These are phyloP conservation scores for Mucor piriformis DNA, from an alignment of 371 early-diverging fungal genomes.

Conservation along the genomic window DNA sequence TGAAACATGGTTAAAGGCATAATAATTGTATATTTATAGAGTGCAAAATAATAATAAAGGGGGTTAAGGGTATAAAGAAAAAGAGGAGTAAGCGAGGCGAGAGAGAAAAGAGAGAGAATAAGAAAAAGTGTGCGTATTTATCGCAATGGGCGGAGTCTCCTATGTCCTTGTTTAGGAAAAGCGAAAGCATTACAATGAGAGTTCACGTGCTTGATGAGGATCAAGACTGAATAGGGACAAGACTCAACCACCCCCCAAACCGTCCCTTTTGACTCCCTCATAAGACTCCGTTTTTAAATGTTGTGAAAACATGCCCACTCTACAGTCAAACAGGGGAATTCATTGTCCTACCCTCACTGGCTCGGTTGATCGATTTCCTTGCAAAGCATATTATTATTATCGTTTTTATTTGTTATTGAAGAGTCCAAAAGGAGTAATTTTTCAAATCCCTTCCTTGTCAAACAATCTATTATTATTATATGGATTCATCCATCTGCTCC, in stretches of 20 bases:
- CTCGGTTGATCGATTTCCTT: too few species aligned
- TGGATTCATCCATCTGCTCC: slow-evolving; percentile 5
- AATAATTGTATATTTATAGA: background rate
- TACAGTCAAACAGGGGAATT: too few species aligned
- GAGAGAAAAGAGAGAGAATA: background rate
- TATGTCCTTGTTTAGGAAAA: slow-evolving; percentile 9
- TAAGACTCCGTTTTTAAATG: too few species aligned
- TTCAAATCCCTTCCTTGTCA: background rate
- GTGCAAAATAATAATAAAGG: background rate
- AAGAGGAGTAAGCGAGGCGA: background rate
- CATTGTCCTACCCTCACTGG: too few species aligned
- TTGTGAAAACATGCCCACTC: too few species aligned
- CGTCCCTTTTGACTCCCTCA: too few species aligned
- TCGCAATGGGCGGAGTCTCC: slow-evolving; percentile 8
- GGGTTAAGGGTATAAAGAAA: background rate
- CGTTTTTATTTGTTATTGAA: too few species aligned
- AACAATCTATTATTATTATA: slow-evolving; percentile 3
- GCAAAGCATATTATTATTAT: background rate
- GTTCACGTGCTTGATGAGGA: background rate
- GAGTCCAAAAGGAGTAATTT: too few species aligned
- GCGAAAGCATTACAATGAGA: slow-evolving; percentile 17
- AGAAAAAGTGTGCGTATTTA: slow-evolving; percentile 1
- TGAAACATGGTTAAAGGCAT: slow-evolving; percentile 13
- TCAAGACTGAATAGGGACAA: too few species aligned
- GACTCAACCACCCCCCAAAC: too few species aligned